phyloP scores from a whole-genome alignment of 345 rosid genomes.

The Citrus mangshanensis region DNA sequence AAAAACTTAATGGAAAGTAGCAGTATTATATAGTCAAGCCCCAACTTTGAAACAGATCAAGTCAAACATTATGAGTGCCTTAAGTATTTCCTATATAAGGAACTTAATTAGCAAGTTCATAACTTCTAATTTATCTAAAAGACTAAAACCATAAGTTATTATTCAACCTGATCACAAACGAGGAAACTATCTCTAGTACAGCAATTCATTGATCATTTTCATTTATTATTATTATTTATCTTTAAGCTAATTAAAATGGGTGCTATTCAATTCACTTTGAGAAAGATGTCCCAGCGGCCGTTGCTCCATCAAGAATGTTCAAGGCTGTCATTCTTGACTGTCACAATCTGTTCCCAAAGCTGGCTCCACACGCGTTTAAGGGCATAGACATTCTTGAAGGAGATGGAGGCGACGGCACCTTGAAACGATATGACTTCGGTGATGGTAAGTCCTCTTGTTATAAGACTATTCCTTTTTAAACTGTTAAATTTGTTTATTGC shows the following conservation, averaged over 20 bases:
- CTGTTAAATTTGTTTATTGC: no score
- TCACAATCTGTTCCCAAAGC: conserved; percentile 25
- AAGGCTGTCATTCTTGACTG: conserved; percentile 26
- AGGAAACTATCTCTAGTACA: neutral
- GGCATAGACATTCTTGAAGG: conserved; percentile 33
- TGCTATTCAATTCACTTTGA: conserved; percentile 1
- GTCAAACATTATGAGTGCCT: no score
- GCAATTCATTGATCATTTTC: neutral
- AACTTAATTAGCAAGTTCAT: no score
- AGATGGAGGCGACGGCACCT: conserved; percentile 36
- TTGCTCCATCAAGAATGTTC: conserved; percentile 21
- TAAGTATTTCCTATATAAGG: no score
- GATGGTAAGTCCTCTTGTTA: conserved; percentile 5
- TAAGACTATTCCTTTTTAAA: no score
- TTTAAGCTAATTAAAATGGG: conserved; percentile 8
- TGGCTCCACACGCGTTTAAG: conserved; percentile 31
- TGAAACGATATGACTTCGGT: conserved; percentile 22
- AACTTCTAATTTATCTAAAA: neutral
- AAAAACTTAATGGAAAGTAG: no score
- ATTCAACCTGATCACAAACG: neutral
- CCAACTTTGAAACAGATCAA: no score
- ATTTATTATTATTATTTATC: no score
- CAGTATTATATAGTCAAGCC: no score
- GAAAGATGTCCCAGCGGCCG: neutral
- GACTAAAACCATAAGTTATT: neutral